phyloP scores from a whole-genome alignment of 441 rosid species.

The Metrosideros polymorpha region DNA sequence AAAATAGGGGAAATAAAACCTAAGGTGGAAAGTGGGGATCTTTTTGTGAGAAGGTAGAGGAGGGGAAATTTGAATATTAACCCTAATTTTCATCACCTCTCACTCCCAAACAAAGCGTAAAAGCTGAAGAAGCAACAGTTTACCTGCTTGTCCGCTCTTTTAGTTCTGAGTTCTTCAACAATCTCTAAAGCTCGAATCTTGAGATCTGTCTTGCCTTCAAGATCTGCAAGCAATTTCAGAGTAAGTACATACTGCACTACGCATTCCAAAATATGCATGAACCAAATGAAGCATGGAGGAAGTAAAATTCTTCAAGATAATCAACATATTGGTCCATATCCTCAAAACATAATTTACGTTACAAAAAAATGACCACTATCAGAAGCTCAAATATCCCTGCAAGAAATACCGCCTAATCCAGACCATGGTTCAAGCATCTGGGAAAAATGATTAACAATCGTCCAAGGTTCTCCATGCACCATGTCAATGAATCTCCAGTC shows the following conservation, averaged over 20 bases:
- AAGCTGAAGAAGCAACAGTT: neutral
- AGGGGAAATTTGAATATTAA: neutral
- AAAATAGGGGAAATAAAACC: neutral
- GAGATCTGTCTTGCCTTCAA: conserved; percentile 89
- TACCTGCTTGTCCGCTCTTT: conserved; percentile 97
- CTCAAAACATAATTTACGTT: neutral
- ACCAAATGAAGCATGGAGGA: neutral
- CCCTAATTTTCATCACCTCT: neutral
- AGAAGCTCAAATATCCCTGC: neutral
- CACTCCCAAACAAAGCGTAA: neutral
- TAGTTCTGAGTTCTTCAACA: conserved; percentile 87
- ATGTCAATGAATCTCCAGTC: neutral
- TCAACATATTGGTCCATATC: neutral
- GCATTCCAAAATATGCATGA: neutral
- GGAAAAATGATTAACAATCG: neutral
- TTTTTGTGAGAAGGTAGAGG: neutral
- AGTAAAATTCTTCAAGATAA: neutral
- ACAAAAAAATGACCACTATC: too few species aligned
- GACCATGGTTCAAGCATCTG: neutral
- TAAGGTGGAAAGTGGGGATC: neutral
- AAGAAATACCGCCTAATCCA: neutral
- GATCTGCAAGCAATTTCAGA: conserved; percentile 35
- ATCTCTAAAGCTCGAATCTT: conserved; percentile 87
- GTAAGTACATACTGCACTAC: neutral
- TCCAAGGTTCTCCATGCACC: neutral